These are phyloP conservation scores for Amphicarpaea edgeworthii DNA, from an alignment of 306 rosid species.

Conservation along the genomic window DNA sequence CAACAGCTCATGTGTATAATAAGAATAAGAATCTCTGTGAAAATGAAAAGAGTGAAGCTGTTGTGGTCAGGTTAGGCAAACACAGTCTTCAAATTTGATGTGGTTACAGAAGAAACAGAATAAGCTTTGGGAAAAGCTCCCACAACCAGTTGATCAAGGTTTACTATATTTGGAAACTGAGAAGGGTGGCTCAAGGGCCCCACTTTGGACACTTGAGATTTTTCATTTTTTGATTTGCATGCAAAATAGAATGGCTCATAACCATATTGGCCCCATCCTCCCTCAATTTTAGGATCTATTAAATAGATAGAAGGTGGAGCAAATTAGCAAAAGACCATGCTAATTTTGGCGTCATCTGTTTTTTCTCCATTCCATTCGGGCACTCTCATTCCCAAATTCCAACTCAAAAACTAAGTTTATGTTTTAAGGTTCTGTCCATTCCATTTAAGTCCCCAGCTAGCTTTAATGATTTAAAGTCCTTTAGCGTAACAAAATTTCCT, in stretches of 20 bases:
- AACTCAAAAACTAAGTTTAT: not conserved
- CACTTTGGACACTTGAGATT: slow-evolving; percentile 22
- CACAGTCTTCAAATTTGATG: slow-evolving; percentile 39
- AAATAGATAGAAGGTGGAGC: not conserved
- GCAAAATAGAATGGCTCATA: slow-evolving; percentile 31
- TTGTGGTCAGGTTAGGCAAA: slow-evolving; percentile 29
- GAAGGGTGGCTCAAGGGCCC: slow-evolving; percentile 41
- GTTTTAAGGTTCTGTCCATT: slow-evolving; percentile 22
- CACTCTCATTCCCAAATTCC: not conserved
- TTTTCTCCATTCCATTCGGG: slow-evolving; percentile 29
- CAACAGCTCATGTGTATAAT: no score
- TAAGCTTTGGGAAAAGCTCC: slow-evolving; percentile 42
- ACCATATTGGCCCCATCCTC: slow-evolving; percentile 30
- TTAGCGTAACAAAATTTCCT: slow-evolving; percentile 42
- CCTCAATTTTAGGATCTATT: slow-evolving; percentile 45
- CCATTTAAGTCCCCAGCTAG: slow-evolving; percentile 1
- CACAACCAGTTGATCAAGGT: slow-evolving; percentile 28
- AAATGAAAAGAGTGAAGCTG: not conserved
- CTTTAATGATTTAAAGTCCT: slow-evolving; percentile 42
- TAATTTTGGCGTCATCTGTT: slow-evolving; percentile 19
- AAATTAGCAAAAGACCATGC: not conserved
- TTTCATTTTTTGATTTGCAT: not conserved
- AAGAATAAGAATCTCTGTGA: not conserved
- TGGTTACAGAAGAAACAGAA: slow-evolving; percentile 40
- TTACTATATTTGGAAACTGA: slow-evolving; percentile 55